Conservation (phyloP, 306 rosid genomes). For the Erythrophleum fordii region DNA sequence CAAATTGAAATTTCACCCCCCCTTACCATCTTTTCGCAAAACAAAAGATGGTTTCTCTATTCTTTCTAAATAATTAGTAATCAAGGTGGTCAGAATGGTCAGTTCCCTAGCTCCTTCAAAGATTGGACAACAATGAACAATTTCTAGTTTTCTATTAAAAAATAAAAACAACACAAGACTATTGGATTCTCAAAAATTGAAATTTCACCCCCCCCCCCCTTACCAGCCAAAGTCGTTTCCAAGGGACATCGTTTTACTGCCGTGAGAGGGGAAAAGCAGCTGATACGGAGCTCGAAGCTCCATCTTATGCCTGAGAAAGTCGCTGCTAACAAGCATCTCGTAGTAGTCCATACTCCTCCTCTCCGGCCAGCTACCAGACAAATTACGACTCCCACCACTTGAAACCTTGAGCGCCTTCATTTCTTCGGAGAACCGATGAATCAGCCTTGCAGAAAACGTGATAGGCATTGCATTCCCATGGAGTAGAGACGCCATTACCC, state of each 20-base stretch:
- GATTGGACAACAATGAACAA: neutral
- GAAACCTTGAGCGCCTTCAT: constrained; percentile 50
- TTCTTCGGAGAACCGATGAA: constrained; percentile 85
- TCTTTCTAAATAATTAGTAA: neutral
- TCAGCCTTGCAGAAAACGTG: constrained; percentile 54
- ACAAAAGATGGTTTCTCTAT: neutral
- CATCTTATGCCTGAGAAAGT: constrained; percentile 66
- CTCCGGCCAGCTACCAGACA: constrained; percentile 51
- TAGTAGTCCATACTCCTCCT: constrained; percentile 53
- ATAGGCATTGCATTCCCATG: constrained; percentile 42
- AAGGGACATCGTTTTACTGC: constrained; percentile 70
- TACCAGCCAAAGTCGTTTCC: constrained; percentile 96
- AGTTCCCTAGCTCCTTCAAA: neutral
- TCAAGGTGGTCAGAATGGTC: neutral
- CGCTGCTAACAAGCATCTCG: constrained; percentile 58
- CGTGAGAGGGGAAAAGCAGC: constrained; percentile 75
- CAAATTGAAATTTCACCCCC: neutral
- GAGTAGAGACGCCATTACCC: constrained; percentile 22
- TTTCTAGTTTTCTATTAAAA: neutral
- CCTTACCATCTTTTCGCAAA: no score
- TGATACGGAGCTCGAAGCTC: constrained; percentile 60
- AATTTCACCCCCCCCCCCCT: neutral
- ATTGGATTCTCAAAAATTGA: neutral
- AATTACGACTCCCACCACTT: constrained; percentile 19
- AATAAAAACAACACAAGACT: neutral